Evolutionary conservation across 345 rosid genomes (phyloP), one percentile per base, ranked within the genome.

Genomic region (Rhodamnia rubescens): DNA sequence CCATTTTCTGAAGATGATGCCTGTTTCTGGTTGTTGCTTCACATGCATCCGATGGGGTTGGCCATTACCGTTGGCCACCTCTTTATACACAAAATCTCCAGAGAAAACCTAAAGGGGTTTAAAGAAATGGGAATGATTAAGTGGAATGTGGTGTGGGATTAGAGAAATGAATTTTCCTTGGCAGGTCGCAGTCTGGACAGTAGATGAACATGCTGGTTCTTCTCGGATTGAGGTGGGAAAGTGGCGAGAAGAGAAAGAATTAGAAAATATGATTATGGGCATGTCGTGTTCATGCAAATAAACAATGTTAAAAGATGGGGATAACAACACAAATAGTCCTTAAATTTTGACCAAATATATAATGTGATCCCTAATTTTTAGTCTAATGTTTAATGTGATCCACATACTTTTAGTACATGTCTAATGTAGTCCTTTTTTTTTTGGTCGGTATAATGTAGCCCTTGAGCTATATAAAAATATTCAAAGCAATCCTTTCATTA

Each of bases 311-410:
- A 82, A 50, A 50, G 52, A 11, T 50, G 14, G 14, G 51, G 14
- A 50, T 50, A 50, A 50, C 2, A 1, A 50, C 13, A 49, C 3
- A 49, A 49, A 49, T 1, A 3, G 1, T 47, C 11, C 2, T 49
- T 49, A 0, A 49, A 49, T 0, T 49, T 49, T 49, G 11, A 1
- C 12, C 0, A 0, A 11, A 49, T 49, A 13, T 49, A 0, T 2
- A 49, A 10, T 49, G 51, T 49, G 7, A 49, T 49, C 4, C 12
- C 3, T 49, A 3, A 49, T 3, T 3, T 49, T 49, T 49, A 11
- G 13, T 4, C 7, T 49, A 49, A 49, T 11, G 13, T 11, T 10
- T 4, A 49, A 49, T 3, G 12, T 49, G 51, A 4, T 2, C 51
- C 3, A 0, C 1, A 2, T 2, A 10, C 13, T 49, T 49, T 8